Conservation (phyloP, 2,329 filamentous ascomycete species). For the Purpureocillium lavendulum region DNA sequence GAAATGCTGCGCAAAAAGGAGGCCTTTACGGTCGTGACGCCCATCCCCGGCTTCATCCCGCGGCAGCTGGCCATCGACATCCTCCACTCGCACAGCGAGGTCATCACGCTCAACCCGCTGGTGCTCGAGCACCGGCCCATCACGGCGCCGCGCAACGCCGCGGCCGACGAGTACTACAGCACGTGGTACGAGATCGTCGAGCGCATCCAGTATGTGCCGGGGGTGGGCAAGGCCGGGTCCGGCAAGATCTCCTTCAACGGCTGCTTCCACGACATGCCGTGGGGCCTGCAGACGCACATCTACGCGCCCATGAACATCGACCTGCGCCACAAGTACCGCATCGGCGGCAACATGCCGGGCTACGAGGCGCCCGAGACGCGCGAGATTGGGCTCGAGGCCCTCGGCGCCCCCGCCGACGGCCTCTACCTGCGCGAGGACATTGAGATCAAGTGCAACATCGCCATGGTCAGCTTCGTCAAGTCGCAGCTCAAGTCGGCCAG, state of each 20-base stretch:
- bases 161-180: constrained; percentile 62
- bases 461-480: constrained; percentile 58
- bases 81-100: constrained; percentile 61
- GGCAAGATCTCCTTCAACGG: constrained; percentile 61
- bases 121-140: constrained; percentile 57
- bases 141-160: constrained; percentile 57
- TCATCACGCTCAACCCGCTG: constrained; percentile 63
- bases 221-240: constrained; percentile 55
- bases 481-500: constrained; percentile 57
- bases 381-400: constrained; percentile 50
- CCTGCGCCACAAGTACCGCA: constrained; percentile 59
- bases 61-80: constrained; percentile 66
- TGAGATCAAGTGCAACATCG: constrained; percentile 61
- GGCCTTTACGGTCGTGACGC: constrained; percentile 59
- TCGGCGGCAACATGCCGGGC: constrained; percentile 61
- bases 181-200: constrained; percentile 68
- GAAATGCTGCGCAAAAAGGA: constrained; percentile 54
- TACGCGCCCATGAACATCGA: constrained; percentile 61
- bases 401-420: constrained; percentile 55
- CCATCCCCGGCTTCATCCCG: constrained; percentile 61
- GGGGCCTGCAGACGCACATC: constrained; percentile 64
- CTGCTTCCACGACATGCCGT: constrained; percentile 65
- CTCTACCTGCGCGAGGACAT: constrained; percentile 63
- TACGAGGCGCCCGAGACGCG: constrained; percentile 51
- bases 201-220: constrained; percentile 60